Percentiles rank a stretch among this genome's conserved stretches.
These are phyloP conservation scores for Pichiaceae sp. DNA, from an alignment of 1,139 yeast genomes.

Conservation along the genomic window DNA sequence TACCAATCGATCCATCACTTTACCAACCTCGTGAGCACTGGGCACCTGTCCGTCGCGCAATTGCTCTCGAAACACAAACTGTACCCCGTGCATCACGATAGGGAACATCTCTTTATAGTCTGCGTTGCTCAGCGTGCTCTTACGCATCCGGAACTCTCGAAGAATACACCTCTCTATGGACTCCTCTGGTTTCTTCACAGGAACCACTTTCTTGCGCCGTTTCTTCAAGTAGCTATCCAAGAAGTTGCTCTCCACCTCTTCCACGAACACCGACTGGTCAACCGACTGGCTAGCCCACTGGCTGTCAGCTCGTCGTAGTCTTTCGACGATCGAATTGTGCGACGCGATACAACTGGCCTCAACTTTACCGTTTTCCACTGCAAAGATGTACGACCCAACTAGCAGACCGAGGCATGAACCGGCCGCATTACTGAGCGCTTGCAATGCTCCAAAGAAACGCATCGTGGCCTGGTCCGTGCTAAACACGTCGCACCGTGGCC, in stretches of 20 bases:
- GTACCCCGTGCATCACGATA: neutral
- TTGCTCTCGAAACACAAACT: conserved; percentile 1
- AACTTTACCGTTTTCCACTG: neutral
- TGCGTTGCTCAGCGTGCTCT: neutral
- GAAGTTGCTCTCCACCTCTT: conserved; percentile 9
- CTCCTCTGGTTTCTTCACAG: conserved; percentile 5
- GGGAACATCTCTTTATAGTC: conserved; percentile 1
- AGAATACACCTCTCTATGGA: conserved; percentile 15
- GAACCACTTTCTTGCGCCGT: neutral
- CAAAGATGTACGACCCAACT: too few relatives aligned
- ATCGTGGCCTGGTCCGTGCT: neutral
- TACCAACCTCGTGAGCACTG: neutral
- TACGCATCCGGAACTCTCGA: conserved; percentile 16
- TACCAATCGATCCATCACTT: neutral
- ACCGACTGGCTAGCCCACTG: conserved; percentile 1
- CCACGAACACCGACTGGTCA: conserved; percentile 5
- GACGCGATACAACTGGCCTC: neutral
- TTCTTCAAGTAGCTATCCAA: conserved; percentile 12
- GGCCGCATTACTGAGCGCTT: too few relatives aligned
- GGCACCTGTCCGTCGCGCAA: neutral
- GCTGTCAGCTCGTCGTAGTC: conserved; percentile 4
- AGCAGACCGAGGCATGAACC: neutral
- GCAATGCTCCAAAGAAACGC: neutral
- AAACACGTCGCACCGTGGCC: neutral
- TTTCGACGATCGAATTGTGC: neutral